These are phyloP conservation scores for Talaromyces borbonicus DNA, from an alignment of 495 filamentous ascomycete genomes.

Conservation along the genomic window DNA sequence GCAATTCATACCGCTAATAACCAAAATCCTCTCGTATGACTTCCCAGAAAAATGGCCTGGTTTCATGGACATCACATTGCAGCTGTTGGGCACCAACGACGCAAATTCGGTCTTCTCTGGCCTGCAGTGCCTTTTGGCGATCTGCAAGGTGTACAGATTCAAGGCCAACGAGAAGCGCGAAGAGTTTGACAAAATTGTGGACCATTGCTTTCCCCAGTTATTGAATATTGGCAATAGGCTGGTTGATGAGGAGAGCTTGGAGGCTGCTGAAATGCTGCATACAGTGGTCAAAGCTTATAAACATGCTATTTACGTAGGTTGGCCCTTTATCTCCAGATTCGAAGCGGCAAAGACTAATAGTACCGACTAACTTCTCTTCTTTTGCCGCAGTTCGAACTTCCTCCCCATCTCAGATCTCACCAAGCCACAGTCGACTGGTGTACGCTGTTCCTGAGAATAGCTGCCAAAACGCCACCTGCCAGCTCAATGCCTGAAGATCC, in stretches of 20 bases:
- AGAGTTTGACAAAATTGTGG: constrained; percentile 91
- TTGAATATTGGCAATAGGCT: constrained; percentile 76
- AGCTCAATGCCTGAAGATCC: constrained; percentile 71
- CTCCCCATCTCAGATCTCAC: constrained; percentile 62
- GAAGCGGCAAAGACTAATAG: constrained; percentile 15
- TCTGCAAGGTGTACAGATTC: constrained; percentile 90
- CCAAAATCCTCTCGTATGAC: constrained; percentile 91
- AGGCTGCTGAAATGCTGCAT: constrained; percentile 94
- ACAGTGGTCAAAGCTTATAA: constrained; percentile 93
- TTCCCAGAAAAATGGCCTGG: constrained; percentile 90
- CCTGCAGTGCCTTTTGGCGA: constrained; percentile 83
- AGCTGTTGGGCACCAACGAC: constrained; percentile 74
- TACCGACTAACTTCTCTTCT: constrained; percentile 8
- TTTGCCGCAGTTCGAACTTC: constrained; percentile 68
- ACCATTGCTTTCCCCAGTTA: constrained; percentile 82
- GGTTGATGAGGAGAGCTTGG: constrained; percentile 79
- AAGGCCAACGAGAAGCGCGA: constrained; percentile 71
- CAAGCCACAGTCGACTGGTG: constrained; percentile 88
- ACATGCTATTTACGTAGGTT: constrained; percentile 88
- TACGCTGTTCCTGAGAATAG: constrained; percentile 80
- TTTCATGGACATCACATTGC: constrained; percentile 83
- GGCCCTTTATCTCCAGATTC: background rate
- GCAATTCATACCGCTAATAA: constrained; percentile 85
- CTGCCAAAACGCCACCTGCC: constrained; percentile 74
- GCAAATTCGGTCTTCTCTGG: constrained; percentile 82